Percentiles rank a stretch among this genome's conserved stretches.
These are phyloP conservation scores for Fragaria nilgerrensis DNA, from an alignment of 306 rosid genomes.

Conservation along the genomic window DNA sequence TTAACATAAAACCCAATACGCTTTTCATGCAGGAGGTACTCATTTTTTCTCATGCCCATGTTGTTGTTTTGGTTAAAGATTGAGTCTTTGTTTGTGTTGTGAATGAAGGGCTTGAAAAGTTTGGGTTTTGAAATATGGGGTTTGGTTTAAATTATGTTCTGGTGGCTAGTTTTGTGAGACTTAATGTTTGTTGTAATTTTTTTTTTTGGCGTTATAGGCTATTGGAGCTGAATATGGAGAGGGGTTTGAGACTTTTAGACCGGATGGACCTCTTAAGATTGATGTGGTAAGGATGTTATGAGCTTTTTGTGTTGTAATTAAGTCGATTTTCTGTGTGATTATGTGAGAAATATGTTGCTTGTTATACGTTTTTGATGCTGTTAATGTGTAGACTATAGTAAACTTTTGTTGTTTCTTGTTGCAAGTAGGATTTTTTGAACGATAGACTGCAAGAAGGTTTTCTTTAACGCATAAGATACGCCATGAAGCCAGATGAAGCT, in stretches of 20 bases:
- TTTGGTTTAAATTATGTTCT: neutral
- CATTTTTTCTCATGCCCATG: constrained; percentile 10
- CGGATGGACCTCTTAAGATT: constrained; percentile 87
- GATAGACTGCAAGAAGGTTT: constrained; percentile 93
- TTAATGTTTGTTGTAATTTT: neutral
- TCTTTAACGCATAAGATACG: constrained; percentile 89
- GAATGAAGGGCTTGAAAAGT: neutral
- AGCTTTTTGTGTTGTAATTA: neutral
- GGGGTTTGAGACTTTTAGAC: constrained; percentile 93
- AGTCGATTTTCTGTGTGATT: neutral
- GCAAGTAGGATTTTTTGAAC: constrained; percentile 84
- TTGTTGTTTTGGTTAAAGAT: constrained; percentile 1
- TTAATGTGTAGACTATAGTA: constrained; percentile 15
- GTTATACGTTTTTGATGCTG: constrained; percentile 11
- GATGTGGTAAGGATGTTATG: constrained; percentile 75
- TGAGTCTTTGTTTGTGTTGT: neutral
- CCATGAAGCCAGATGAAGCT: constrained; percentile 99
- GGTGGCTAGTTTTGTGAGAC: neutral
- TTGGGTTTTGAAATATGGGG: constrained; percentile 22
- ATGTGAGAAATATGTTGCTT: constrained; percentile 1
- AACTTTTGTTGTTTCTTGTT: constrained; percentile 35
- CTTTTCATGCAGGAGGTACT: constrained; percentile 86
- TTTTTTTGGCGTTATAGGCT: constrained; percentile 52
- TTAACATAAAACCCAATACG: constrained; percentile 61
- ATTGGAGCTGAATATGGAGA: constrained; percentile 99